phyloP scores from a whole-genome alignment of 257 asterid species.

The Fraxinus anomala region DNA sequence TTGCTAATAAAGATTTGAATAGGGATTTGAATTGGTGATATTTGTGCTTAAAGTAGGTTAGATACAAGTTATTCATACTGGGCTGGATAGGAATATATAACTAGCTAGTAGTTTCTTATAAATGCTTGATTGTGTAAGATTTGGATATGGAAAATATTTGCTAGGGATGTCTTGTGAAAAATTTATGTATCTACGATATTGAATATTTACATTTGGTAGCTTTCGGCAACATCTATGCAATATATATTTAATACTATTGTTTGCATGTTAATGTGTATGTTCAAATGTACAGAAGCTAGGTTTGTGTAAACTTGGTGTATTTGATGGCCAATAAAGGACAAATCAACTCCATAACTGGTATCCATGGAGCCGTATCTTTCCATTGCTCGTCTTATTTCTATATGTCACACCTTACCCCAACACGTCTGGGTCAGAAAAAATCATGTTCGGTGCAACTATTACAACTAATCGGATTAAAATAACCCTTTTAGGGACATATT shows the following conservation, averaged over 20 bases:
- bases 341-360: no score
- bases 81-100: neutral
- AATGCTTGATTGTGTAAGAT: neutral
- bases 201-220: neutral
- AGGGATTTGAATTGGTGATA: neutral
- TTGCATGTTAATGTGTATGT: no score
- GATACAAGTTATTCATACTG: neutral
- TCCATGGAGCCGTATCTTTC: no score
- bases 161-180: neutral
- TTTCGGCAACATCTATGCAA: neutral
- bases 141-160: neutral
- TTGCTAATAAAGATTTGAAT: neutral
- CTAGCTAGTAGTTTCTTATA: neutral
- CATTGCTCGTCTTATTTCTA: no score
- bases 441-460: no score
- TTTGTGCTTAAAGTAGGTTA: neutral
- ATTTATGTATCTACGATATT: neutral
- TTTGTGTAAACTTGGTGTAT: no score
- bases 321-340: no score
- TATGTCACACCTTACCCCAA: no score
- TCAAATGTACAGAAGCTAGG: no score
- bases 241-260: no score
- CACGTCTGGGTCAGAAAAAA: no score
- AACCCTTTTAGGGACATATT: neutral
- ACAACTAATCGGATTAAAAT: no score